Evolutionary conservation across 2,329 filamentous ascomycete species (phyloP).

Genomic region (Paracorniculantispora psalliotae): DNA sequence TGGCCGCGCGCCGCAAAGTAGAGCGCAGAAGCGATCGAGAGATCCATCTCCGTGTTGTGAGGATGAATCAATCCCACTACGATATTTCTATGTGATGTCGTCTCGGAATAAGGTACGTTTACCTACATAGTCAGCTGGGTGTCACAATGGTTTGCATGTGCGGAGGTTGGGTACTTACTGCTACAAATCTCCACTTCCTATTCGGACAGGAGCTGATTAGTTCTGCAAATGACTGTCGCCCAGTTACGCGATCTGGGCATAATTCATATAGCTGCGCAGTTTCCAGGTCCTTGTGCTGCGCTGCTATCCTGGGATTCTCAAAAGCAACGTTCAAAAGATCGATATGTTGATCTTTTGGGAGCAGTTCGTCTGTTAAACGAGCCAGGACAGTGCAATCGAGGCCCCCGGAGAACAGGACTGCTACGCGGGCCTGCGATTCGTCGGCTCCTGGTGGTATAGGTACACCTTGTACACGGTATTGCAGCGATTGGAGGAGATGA

Average conservation of each 20-base stretch:
- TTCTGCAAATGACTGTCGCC: constrained; percentile 73
- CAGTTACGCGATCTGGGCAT: constrained; percentile 88
- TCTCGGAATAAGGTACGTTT: constrained; percentile 77
- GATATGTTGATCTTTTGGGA: constrained; percentile 64
- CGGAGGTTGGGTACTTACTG: constrained; percentile 40
- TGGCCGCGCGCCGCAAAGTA: constrained; percentile 85
- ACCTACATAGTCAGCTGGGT: constrained; percentile 45
- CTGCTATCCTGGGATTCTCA: constrained; percentile 77
- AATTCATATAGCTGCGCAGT: constrained; percentile 59
- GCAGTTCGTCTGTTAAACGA: constrained; percentile 69
- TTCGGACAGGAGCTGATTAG: constrained; percentile 62
- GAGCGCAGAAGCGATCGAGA: constrained; percentile 89
- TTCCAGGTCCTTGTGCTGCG: constrained; percentile 38
- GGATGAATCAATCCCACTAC: constrained; percentile 79
- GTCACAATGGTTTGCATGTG: constrained; percentile 4
- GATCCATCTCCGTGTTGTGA: constrained; percentile 97
- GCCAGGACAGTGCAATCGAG: constrained; percentile 89
- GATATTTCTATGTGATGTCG: constrained; percentile 59
- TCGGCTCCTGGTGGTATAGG: constrained; percentile 47
- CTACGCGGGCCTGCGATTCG: constrained; percentile 50
- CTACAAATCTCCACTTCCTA: constrained; percentile 77
- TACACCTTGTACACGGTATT: constrained; percentile 59
- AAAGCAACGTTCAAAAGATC: constrained; percentile 96
- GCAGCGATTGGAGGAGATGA: constrained; percentile 57
- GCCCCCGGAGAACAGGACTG: constrained; percentile 88